phyloP scores from a whole-genome alignment of 2,329 filamentous ascomycete species.

The Myriosclerotinia scirpicola region DNA sequence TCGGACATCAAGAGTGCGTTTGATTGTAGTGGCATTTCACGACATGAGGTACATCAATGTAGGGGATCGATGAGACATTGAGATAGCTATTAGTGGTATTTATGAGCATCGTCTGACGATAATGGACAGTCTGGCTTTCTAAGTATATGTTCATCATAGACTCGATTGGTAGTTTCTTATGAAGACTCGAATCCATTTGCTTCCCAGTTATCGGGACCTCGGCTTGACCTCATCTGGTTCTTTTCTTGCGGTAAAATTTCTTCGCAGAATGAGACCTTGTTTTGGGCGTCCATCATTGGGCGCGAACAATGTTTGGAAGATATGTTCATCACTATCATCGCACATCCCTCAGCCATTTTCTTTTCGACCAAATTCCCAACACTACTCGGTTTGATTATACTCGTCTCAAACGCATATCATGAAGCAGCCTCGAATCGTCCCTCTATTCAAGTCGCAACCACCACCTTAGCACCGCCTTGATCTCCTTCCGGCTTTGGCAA shows the following conservation, averaged over 20 bases:
- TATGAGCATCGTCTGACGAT: neutral
- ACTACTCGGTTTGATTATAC: neutral
- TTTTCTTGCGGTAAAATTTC: conserved; percentile 9
- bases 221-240: neutral
- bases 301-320: neutral
- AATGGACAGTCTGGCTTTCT: neutral
- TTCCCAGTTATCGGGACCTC: neutral
- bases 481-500: conserved; percentile 46
- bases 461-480: conserved; percentile 24
- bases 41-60: neutral
- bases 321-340: neutral
- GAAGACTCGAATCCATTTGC: neutral
- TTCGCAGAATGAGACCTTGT: conserved; percentile 7
- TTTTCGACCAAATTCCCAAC: neutral
- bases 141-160: conserved; percentile 2
- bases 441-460: conserved; percentile 26
- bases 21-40: conserved; percentile 3
- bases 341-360: neutral
- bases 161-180: neutral
- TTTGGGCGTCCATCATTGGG: neutral
- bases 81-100: neutral
- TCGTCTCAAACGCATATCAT: neutral
- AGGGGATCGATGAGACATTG: neutral
- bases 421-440: neutral
- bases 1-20: conserved; percentile 5